phyloP scores from a whole-genome alignment of 2,329 filamentous ascomycete species.

The Colletotrichum graminicola region DNA sequence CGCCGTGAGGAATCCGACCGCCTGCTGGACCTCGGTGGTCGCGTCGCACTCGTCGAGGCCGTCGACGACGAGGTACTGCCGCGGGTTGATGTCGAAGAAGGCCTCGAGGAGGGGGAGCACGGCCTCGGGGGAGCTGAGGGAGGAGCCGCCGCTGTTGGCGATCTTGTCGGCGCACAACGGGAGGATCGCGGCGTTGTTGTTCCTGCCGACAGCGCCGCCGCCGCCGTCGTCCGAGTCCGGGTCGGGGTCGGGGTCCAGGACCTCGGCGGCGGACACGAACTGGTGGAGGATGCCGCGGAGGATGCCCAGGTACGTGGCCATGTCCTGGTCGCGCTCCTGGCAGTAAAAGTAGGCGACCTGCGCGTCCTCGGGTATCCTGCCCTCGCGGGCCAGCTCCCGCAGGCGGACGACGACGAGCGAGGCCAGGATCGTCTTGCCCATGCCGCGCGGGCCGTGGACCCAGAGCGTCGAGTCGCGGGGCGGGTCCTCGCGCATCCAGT shows the following conservation, averaged over 20 bases:
- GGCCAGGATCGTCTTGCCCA: slow-evolving; percentile 57
- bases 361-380: slow-evolving; percentile 23
- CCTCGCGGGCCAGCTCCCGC: slow-evolving; percentile 20
- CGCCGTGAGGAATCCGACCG: slow-evolving; percentile 46
- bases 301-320: slow-evolving; percentile 48
- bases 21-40: slow-evolving; percentile 45
- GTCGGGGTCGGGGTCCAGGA: background rate
- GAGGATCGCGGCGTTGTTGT: slow-evolving; percentile 45
- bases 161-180: slow-evolving; percentile 49
- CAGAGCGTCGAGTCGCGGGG: slow-evolving; percentile 47
- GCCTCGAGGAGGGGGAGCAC: slow-evolving; percentile 50
- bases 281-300: slow-evolving; percentile 51
- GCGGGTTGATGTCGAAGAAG: slow-evolving; percentile 46
- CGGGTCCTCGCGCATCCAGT: slow-evolving; percentile 40
- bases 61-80: slow-evolving; percentile 57
- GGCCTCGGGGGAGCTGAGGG: slow-evolving; percentile 44
- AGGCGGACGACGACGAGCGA: slow-evolving; percentile 54
- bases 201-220: too few species aligned
- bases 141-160: slow-evolving; percentile 45
- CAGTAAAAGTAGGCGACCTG: slow-evolving; percentile 57
- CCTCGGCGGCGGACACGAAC: slow-evolving; percentile 43
- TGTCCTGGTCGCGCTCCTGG: slow-evolving; percentile 48
- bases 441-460: slow-evolving; percentile 51
- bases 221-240: background rate
- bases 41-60: slow-evolving; percentile 57